These are phyloP conservation scores for Crucibulum laeve DNA, from an alignment of 768 basidiomycete species.

Conservation along the genomic window DNA sequence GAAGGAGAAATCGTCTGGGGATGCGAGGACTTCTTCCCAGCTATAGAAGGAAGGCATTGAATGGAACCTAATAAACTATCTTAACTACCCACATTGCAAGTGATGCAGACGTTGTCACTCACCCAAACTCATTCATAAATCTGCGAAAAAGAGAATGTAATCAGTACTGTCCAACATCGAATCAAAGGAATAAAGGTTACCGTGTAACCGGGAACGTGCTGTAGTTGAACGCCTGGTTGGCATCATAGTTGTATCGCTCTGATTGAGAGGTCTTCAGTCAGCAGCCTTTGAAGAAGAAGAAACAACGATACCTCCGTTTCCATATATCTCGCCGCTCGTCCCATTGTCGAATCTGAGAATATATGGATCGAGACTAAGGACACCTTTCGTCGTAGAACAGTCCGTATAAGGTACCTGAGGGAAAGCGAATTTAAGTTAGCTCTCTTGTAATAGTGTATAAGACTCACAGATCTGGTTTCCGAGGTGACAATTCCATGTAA, in stretches of 20 bases:
- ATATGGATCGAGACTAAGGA: slow-evolving; percentile 54
- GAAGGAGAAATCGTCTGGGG: slow-evolving; percentile 49
- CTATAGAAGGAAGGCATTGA: slow-evolving; percentile 61
- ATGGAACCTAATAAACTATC: slow-evolving; percentile 37
- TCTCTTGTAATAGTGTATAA: neutral
- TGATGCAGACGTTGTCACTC: slow-evolving; percentile 7
- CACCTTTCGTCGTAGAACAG: slow-evolving; percentile 54
- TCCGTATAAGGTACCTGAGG: slow-evolving; percentile 52
- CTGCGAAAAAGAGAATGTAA: slow-evolving; percentile 14
- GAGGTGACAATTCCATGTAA: slow-evolving; percentile 41
- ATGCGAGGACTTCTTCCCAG: slow-evolving; percentile 52
- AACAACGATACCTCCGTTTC: slow-evolving; percentile 38
- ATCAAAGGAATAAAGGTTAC: slow-evolving; percentile 15
- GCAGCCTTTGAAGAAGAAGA: neutral
- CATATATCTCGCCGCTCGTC: slow-evolving; percentile 50
- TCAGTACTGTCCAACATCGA: neutral
- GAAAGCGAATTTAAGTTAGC: neutral
- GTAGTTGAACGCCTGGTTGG: slow-evolving; percentile 47
- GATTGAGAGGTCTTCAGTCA: neutral
- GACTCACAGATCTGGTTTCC: slow-evolving; percentile 44
- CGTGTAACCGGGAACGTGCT: slow-evolving; percentile 46
- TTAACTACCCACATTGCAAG: neutral
- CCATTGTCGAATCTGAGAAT: slow-evolving; percentile 44
- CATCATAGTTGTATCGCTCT: slow-evolving; percentile 59
- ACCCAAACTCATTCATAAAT: slow-evolving; percentile 61